Conservation (phyloP, 148 eudicot genomes). For the Vaccinium corymbosum region DNA sequence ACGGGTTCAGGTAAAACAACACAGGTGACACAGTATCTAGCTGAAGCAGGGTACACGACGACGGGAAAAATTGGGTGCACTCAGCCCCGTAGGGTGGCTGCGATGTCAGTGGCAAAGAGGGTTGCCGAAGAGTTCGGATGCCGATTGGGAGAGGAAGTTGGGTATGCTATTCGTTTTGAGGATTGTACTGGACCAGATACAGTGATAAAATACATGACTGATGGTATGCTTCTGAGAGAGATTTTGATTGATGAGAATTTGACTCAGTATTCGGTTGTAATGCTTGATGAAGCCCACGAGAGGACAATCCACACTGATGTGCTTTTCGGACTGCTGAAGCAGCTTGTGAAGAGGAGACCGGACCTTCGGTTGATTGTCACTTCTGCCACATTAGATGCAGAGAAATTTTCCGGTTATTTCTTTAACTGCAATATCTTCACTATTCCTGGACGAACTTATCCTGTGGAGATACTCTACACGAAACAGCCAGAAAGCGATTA, state of each 20-base stretch:
- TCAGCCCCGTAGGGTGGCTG: constrained; percentile 98
- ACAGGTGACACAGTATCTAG: constrained; percentile 91
- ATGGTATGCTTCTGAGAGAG: constrained; percentile 94
- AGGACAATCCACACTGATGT: constrained; percentile 93
- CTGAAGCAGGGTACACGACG: constrained; percentile 92
- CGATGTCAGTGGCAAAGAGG: constrained; percentile 95
- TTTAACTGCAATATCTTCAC: constrained; percentile 79
- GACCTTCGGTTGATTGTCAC: constrained; percentile 88
- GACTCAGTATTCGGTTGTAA: constrained; percentile 75
- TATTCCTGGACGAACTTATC: constrained; percentile 85
- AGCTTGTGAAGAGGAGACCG: constrained; percentile 66
- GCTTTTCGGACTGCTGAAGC: constrained; percentile 75
- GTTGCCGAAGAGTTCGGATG: constrained; percentile 97
- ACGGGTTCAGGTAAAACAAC: constrained; percentile 98
- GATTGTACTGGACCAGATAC: constrained; percentile 96
- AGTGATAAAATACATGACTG: constrained; percentile 92
- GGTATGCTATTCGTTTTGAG: constrained; percentile 92
- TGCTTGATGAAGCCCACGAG: constrained; percentile 99
- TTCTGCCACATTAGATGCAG: constrained; percentile 91
- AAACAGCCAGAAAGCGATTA: constrained; percentile 82
- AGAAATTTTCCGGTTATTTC: constrained; percentile 86
- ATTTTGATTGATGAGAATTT: constrained; percentile 73
- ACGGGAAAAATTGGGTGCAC: constrained; percentile 92
- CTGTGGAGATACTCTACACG: constrained; percentile 73
- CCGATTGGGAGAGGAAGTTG: constrained; percentile 95